phyloP scores from a whole-genome alignment of 2,329 filamentous ascomycete genomes.

The Metarhizium album region DNA sequence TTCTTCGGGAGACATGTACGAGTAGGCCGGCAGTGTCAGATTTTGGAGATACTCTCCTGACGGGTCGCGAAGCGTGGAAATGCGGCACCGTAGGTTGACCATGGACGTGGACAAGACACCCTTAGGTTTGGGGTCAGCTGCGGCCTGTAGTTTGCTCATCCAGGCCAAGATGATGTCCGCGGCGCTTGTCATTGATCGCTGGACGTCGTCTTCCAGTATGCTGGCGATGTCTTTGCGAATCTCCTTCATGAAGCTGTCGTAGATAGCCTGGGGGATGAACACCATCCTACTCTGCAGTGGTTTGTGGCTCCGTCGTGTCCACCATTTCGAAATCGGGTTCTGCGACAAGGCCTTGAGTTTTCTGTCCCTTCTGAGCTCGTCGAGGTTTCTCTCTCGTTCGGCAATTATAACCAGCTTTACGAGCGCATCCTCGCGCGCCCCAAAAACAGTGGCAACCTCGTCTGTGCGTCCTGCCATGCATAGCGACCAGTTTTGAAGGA shows the following conservation, averaged over 20 bases:
- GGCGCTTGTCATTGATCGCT: constrained; percentile 2
- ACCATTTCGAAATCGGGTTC: neutral
- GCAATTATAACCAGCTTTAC: constrained; percentile 1
- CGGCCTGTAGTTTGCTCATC: constrained; percentile 5
- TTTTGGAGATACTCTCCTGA: constrained; percentile 7
- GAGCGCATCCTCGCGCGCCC: constrained; percentile 2
- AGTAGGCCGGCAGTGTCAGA: constrained; percentile 4
- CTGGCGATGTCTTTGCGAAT: constrained; percentile 3
- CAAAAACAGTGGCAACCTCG: constrained; percentile 1
- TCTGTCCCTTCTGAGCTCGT: neutral
- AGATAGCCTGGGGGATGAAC: constrained; percentile 5
- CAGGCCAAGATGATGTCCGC: constrained; percentile 7
- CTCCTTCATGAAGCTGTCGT: constrained; percentile 4
- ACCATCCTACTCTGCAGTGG: constrained; percentile 5
- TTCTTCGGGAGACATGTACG: neutral
- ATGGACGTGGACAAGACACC: neutral
- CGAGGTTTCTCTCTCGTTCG: neutral
- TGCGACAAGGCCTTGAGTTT: neutral
- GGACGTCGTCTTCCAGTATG: neutral
- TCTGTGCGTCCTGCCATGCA: constrained; percentile 3
- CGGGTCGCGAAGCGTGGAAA: constrained; percentile 3
- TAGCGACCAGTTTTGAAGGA: constrained; percentile 7
- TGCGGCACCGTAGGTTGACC: constrained; percentile 5
- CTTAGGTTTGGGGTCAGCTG: neutral
- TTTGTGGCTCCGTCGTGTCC: neutral